Evolutionary conservation across 345 rosid species (phyloP).

Genomic region (Firmiana major): DNA sequence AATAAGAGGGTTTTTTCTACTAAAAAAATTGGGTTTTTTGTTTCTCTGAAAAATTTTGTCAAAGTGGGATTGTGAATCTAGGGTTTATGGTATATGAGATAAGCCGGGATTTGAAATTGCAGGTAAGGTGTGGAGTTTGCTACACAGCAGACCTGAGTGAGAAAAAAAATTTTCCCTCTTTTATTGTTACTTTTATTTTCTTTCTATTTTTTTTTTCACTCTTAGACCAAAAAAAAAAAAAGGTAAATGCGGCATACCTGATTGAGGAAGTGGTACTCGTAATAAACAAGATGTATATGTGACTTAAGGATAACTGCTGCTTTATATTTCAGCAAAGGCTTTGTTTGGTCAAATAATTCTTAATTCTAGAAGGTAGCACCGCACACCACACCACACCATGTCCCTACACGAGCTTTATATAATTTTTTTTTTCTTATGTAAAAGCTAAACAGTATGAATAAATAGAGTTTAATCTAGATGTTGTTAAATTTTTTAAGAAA

Average conservation of each 20-base stretch:
- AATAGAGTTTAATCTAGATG: too few species aligned
- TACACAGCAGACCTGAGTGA: neutral
- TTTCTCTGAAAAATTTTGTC: neutral
- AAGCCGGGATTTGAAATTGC: slow-evolving; percentile 6
- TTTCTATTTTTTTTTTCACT: neutral
- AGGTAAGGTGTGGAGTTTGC: slow-evolving; percentile 17
- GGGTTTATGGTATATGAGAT: slow-evolving; percentile 32
- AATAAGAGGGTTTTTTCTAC: neutral
- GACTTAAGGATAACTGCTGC: too few species aligned
- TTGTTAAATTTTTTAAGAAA: too few species aligned
- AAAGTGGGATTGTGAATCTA: slow-evolving; percentile 15
- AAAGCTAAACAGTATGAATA: too few species aligned
- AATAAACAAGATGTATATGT: too few species aligned
- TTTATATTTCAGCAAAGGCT: neutral
- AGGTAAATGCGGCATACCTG: too few species aligned
- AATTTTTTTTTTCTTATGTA: too few species aligned
- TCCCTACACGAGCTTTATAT: too few species aligned
- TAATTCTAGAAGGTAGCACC: neutral
- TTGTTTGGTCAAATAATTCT: neutral
- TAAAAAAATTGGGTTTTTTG: too few species aligned
- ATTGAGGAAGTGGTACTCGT: too few species aligned
- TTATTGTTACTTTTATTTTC: neutral
- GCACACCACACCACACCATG: neutral
- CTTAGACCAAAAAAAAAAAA: neutral
- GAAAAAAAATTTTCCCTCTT: neutral